Base-by-base conservation (phyloP, 1,284 basidiomycete species). In the Cutaneotrichosporon cavernicola region DNA sequence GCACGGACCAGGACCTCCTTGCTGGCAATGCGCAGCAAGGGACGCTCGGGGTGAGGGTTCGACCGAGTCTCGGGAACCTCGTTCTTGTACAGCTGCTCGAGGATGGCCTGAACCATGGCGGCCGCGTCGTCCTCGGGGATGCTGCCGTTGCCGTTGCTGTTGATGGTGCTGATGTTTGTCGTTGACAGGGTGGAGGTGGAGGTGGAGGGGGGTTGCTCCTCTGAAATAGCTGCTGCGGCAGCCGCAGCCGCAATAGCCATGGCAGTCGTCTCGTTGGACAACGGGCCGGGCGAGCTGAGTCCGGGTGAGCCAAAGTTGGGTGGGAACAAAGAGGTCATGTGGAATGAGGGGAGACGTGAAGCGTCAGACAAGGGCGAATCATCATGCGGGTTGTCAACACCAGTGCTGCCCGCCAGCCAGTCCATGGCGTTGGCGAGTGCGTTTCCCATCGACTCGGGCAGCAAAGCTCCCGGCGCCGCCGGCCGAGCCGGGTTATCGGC, bases 1-100 rank as follows among this genome's bases (percentile, higher is more conserved):
- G 62, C 47, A n/a, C 66, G 64, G 14, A 60, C 36, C 9, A 61
- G n/a, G 14, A 63, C 40, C 40, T 63, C 64, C 60, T 63, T 65
- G 64, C 50, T 69, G 5, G 69, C 70, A 0, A 81, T 64, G 10
- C 77, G 69, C 13, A 81, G 66, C 16, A 81, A 61, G 0, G 80
- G 80, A 9, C 77, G 66, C 69, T 81, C 80, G 0, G 79, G 75
- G 61, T 80, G 78, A 7, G 76, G 73, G 58, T 79, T 80, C 1
- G 67, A 60, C n/a, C 64, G 55, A 2, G 73, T 78, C 36, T 77
- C 73, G 7, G 76, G 77, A 2, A 75, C 70, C 8, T 78, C 77
- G 61, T 74, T 69, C 63, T 69, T 72, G 18, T 73, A 74, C 14
- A 79, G 65, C 63, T 74, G 73, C 36, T 76, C 73, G 11, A 78